Conservation (phyloP, 2,329 filamentous ascomycete genomes). For the Cytospora chrysosperma region DNA sequence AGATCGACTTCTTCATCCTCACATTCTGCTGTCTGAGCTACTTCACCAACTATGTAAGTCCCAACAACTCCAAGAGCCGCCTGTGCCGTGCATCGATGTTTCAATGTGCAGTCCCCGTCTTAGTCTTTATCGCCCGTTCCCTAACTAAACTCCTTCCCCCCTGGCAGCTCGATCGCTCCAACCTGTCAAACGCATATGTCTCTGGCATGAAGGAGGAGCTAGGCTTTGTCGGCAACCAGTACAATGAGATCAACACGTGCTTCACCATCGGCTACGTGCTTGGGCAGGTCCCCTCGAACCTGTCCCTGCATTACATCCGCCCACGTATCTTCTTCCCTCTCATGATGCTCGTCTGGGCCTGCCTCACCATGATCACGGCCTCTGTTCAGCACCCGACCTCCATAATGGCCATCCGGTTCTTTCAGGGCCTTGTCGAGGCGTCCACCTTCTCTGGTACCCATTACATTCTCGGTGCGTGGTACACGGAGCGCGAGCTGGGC, state of each 20-base stretch:
- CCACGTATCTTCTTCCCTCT: slow-evolving; percentile 63
- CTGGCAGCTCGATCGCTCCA: slow-evolving; percentile 48
- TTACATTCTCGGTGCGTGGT: slow-evolving; percentile 62
- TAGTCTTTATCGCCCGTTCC: not conserved
- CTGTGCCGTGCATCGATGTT: not conserved
- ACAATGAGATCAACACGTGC: slow-evolving; percentile 54
- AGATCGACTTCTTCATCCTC: slow-evolving; percentile 64
- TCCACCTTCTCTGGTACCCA: slow-evolving; percentile 58
- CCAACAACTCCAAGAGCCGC: not conserved
- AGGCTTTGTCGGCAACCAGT: slow-evolving; percentile 46
- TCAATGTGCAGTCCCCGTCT: not conserved
- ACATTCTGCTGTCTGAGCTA: slow-evolving; percentile 62
- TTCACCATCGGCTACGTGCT: slow-evolving; percentile 43
- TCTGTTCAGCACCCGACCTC: slow-evolving; percentile 48
- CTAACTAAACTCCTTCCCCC: not conserved
- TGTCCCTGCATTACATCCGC: slow-evolving; percentile 61
- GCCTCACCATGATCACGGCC: slow-evolving; percentile 61
- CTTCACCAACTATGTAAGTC: slow-evolving; percentile 38
- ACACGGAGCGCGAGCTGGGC: slow-evolving; percentile 58
- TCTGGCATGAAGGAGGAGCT: slow-evolving; percentile 54
- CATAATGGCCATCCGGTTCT: slow-evolving; percentile 61
- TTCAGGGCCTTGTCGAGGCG: slow-evolving; percentile 55
- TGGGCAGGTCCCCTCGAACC: slow-evolving; percentile 60
- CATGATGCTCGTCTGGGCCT: slow-evolving; percentile 65
- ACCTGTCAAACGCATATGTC: slow-evolving; percentile 55